These are phyloP conservation scores for Phycomyces nitens DNA, from an alignment of 192 early-diverging fungal genomes.

Conservation along the genomic window DNA sequence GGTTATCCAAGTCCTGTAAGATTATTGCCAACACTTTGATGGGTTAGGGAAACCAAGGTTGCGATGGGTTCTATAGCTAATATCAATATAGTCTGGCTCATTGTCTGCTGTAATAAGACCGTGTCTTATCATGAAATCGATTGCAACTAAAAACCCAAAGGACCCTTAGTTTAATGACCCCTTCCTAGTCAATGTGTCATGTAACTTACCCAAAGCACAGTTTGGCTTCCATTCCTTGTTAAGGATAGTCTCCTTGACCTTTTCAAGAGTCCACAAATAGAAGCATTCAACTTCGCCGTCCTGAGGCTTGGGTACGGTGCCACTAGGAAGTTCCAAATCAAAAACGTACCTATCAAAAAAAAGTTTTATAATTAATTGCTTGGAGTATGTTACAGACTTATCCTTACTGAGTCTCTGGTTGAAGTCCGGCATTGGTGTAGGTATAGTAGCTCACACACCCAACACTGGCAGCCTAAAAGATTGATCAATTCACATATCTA, in stretches of 20 bases:
- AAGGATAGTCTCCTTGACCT: conserved; percentile 51
- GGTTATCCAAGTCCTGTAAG: too few species aligned
- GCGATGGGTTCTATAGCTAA: conserved; percentile 62
- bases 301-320: conserved; percentile 59
- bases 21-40: neutral
- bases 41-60: conserved; percentile 66
- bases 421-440: conserved; percentile 55
- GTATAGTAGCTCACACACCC: conserved; percentile 74
- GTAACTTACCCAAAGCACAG: conserved; percentile 53
- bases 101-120: conserved; percentile 69
- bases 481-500: neutral
- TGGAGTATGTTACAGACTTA: too few species aligned
- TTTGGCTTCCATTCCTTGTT: conserved; percentile 79
- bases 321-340: conserved; percentile 71
- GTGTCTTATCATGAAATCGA: conserved; percentile 87
- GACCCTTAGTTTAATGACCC: conserved; percentile 2
- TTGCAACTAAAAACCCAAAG: conserved; percentile 35
- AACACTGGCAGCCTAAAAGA: conserved; percentile 27
- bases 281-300: conserved; percentile 89
- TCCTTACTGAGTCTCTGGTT: conserved; percentile 82
- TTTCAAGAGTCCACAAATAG: conserved; percentile 62
- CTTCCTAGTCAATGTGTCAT: neutral
- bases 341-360: conserved; percentile 60
- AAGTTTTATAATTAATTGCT: neutral
- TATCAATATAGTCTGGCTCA: conserved; percentile 79